Evolutionary conservation across 2,329 filamentous ascomycete genomes (phyloP).

Genomic region (Stagonosporopsis cucurbitacearum): DNA sequence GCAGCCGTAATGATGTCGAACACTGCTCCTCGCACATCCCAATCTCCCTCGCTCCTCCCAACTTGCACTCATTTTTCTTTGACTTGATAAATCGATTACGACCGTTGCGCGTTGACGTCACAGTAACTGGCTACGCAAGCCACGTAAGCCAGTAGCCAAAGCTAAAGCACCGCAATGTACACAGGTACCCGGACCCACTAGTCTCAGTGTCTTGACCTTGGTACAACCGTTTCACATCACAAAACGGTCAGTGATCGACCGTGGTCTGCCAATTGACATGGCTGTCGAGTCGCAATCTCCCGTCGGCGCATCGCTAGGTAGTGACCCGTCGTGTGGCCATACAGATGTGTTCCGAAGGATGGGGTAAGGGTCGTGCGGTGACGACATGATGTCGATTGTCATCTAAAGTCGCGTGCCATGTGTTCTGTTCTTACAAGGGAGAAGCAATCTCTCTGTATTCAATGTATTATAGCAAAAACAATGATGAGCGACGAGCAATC

Average conservation of each 20-base stretch:
- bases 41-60: constrained; percentile 1
- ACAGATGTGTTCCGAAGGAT: neutral
- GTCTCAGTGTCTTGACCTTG: constrained; percentile 4
- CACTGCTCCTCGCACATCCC: neutral
- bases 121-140: constrained; percentile 2
- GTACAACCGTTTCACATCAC: constrained; percentile 20
- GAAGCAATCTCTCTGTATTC: neutral
- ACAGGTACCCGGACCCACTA: constrained; percentile 14
- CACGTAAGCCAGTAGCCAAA: constrained; percentile 13
- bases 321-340: constrained; percentile 10
- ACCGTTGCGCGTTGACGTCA: constrained; percentile 17
- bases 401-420: constrained; percentile 10
- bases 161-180: constrained; percentile 9
- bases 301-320: constrained; percentile 3
- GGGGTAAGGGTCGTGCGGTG: neutral
- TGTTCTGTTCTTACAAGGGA: neutral
- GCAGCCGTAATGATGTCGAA: neutral
- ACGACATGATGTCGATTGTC: constrained; percentile 18
- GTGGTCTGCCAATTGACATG: neutral
- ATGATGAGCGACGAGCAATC: neutral
- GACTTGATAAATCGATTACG: neutral
- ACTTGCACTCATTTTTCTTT: neutral
- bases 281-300: constrained; percentile 21
- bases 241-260: constrained; percentile 16
- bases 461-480: neutral